Percentiles rank a stretch among this genome's conserved stretches.
Evolutionary conservation across 148 eudicot genomes (phyloP).

Genomic region (Polygonum aviculare): DNA sequence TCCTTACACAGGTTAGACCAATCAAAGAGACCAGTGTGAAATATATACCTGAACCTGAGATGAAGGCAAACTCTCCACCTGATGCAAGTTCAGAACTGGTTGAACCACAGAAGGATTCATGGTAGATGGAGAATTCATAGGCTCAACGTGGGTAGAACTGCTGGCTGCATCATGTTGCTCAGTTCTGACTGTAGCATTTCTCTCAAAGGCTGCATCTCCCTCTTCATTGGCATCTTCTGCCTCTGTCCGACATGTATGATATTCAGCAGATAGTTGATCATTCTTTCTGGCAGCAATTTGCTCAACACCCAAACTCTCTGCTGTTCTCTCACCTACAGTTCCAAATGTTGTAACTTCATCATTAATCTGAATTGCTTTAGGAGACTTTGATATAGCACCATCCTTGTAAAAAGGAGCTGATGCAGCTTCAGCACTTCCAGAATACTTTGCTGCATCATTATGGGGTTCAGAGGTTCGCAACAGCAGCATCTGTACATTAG

Average conservation of each 20-base stretch:
- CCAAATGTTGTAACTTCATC: background rate
- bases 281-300: slow-evolving; percentile 5
- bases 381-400: background rate
- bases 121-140: background rate
- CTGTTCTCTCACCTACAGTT: background rate
- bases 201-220: background rate
- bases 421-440: background rate
- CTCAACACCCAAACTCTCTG: background rate
- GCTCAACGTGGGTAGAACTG: background rate
- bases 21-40: background rate
- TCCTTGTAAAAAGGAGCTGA: background rate
- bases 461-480: background rate
- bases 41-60: background rate
- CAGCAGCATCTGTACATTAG: slow-evolving; percentile 4
- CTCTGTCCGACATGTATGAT: background rate
- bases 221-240: slow-evolving; percentile 8
- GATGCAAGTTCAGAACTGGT: background rate
- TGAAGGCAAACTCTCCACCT: background rate
- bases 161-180: background rate
- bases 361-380: background rate
- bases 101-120: slow-evolving; percentile 6
- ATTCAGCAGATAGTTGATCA: background rate
- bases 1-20: background rate
- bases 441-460: background rate
- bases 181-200: background rate